A percentile compares a stretch with the other conserved stretches of the same genome.
phyloP scores from a whole-genome alignment of 1,139 yeast species.

The Kodamaea derodonti region DNA sequence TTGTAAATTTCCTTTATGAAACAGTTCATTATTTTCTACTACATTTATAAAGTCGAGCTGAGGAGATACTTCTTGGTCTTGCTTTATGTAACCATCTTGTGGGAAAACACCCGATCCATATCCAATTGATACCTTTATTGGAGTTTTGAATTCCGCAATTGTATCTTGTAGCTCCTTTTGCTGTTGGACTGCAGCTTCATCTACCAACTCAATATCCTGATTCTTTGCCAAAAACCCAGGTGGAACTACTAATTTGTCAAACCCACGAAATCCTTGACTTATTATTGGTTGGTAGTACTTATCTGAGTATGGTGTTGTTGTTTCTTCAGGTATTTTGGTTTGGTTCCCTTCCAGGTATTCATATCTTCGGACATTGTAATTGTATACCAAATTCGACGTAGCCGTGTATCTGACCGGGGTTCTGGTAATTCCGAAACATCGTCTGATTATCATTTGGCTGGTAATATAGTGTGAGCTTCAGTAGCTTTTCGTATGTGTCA shows the following conservation, averaged over 20 bases:
- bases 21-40: slow-evolving; percentile 66
- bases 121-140: slow-evolving; percentile 76
- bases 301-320: slow-evolving; percentile 23
- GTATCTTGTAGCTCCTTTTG: slow-evolving; percentile 44
- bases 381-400: neutral
- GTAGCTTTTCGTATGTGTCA: too few species aligned
- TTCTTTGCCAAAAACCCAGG: slow-evolving; percentile 32
- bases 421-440: neutral
- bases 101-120: slow-evolving; percentile 94
- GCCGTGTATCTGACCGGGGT: neutral
- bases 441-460: neutral
- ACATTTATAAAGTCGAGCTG: slow-evolving; percentile 89
- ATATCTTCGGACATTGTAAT: slow-evolving; percentile 1
- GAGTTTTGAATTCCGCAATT: slow-evolving; percentile 59
- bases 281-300: slow-evolving; percentile 27
- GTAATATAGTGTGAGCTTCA: neutral
- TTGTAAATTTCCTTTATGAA: slow-evolving; percentile 70
- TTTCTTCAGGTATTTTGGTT: neutral
- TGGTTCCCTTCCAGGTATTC: neutral
- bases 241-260: slow-evolving; percentile 23
- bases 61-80: slow-evolving; percentile 24
- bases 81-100: slow-evolving; percentile 54
- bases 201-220: slow-evolving; percentile 50
- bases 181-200: slow-evolving; percentile 19
- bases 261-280: slow-evolving; percentile 25